phyloP scores from a whole-genome alignment of 345 rosid genomes.

The Geranium brycei region DNA sequence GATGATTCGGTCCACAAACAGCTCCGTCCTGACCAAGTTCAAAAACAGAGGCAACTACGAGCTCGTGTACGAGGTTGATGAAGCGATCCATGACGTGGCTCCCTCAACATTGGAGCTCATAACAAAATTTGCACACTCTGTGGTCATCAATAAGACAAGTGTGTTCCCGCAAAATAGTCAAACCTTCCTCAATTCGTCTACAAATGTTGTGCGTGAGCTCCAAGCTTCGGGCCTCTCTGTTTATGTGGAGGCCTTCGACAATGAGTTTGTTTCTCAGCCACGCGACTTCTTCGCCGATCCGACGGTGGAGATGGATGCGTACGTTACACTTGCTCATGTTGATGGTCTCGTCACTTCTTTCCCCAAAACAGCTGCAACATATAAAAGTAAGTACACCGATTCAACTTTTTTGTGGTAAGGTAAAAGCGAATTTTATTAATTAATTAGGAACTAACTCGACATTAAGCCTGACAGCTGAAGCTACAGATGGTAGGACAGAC shows the following conservation, averaged over 20 bases:
- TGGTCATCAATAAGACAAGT: slow-evolving; percentile 43
- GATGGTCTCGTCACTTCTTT: slow-evolving; percentile 73
- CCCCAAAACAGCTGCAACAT: slow-evolving; percentile 62
- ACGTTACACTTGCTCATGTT: slow-evolving; percentile 12
- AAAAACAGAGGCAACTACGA: slow-evolving; percentile 36
- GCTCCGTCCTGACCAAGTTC: slow-evolving; percentile 55
- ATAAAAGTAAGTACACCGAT: slow-evolving; percentile 51
- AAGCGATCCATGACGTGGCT: slow-evolving; percentile 41
- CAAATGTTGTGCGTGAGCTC: slow-evolving; percentile 42
- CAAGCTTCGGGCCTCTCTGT: slow-evolving; percentile 40
- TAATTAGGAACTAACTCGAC: too few species aligned
- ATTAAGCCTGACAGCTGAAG: too few species aligned
- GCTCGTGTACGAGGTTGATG: slow-evolving; percentile 56
- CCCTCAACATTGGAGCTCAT: slow-evolving; percentile 38
- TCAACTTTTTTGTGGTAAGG: too few species aligned
- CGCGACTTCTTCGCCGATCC: slow-evolving; percentile 81
- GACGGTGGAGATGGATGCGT: slow-evolving; percentile 61
- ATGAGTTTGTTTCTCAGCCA: slow-evolving; percentile 78
- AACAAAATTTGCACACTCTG: slow-evolving; percentile 51
- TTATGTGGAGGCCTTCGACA: slow-evolving; percentile 54
- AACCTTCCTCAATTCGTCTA: slow-evolving; percentile 18
- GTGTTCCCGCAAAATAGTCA: slow-evolving; percentile 20
- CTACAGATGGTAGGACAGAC: too few species aligned
- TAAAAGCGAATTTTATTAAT: too few species aligned
- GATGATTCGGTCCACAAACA: slow-evolving; percentile 71